Evolutionary conservation across 805 yeast genomes (phyloP), one percentile per base, ranked within the genome.

Genomic region (Ogataea allantospora): DNA sequence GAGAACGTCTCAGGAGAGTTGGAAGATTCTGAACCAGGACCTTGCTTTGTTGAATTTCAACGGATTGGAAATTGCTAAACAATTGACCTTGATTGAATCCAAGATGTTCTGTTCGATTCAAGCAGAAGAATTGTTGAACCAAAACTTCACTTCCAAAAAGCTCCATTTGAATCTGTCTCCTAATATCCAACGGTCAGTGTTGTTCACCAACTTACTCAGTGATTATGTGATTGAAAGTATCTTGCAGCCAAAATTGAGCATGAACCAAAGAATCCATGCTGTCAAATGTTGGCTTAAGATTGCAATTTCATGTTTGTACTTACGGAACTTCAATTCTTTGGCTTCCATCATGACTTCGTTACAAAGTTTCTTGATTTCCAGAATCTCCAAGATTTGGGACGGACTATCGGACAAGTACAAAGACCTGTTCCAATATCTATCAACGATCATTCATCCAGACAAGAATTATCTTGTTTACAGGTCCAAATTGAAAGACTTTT

Each of bases 321-420:
- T 84, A 57, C 67, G 88, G 43, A 85, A 85, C 55, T 84, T 79
- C 65, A 85, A 85, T 54, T 80, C 93, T 0, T 65, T 85, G 44
- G 89, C 91, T 2, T 82, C 91, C 1, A 81, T 85, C 30, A 77
- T 85, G 65, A 83, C 88, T 1, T 72, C 88, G 2, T 65, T 85
- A 44, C 95, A 85, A 55, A 80, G 83, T 35, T 85, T 81, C 55
- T 69, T 81, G 27, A 64, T 85, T 27, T 78, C 87, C 0, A 68
- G 93, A 56, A 58, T 84, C 35, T 58, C 67, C n/a, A 66, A 60
- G 28, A 55, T 84, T 7, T 83, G 89, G 89, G 63, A 58, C 2
- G 71, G 66, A 0, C 55, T 84, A 24, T 69, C 79, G 1, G 73
- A 65, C 3, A 83, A 83, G 49, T 83, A 83, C 51, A 63, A 60